Percentiles rank a stretch among this genome's conserved stretches.
phyloP scores from a whole-genome alignment of 106 monocot genomes.

The Dendrobium officinale region DNA sequence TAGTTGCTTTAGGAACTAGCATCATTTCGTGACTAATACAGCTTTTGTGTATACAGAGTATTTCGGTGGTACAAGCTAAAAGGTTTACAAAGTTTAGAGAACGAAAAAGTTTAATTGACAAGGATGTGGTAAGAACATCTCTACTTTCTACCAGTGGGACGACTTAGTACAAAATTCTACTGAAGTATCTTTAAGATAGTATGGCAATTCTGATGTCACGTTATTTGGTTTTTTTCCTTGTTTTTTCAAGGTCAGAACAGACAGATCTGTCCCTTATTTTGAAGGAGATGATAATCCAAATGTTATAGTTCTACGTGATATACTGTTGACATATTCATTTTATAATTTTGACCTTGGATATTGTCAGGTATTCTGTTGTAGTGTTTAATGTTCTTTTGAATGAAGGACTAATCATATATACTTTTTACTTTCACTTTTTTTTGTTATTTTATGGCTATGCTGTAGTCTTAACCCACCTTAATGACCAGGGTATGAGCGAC shows the following conservation, averaged over 20 bases:
- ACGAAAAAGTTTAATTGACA: conserved; percentile 88
- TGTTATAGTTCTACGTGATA: conserved; percentile 65
- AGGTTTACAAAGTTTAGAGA: conserved; percentile 95
- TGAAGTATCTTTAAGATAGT: background rate
- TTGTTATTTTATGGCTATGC: background rate
- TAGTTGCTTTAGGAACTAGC: background rate
- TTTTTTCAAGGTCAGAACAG: conserved; percentile 80
- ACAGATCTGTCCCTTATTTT: conserved; percentile 74
- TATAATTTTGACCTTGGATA: conserved; percentile 99
- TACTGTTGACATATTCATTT: conserved; percentile 97
- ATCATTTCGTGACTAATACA: background rate
- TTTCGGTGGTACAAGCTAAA: conserved; percentile 77
- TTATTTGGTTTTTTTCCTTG: conserved; percentile 1
- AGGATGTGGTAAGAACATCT: conserved; percentile 72
- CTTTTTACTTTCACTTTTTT: background rate
- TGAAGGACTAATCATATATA: too few relatives aligned
- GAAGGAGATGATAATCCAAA: conserved; percentile 96
- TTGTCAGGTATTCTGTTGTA: conserved; percentile 60
- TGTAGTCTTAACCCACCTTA: background rate
- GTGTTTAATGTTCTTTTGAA: background rate
- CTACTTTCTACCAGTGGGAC: background rate
- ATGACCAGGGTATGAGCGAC: conserved; percentile 78
- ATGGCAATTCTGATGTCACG: conserved; percentile 1
- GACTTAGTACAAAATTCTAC: background rate
- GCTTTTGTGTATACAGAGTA: conserved; percentile 45